Evolutionary conservation across 768 basidiomycete species (phyloP).

Genomic region (Tylopilus felleus): DNA sequence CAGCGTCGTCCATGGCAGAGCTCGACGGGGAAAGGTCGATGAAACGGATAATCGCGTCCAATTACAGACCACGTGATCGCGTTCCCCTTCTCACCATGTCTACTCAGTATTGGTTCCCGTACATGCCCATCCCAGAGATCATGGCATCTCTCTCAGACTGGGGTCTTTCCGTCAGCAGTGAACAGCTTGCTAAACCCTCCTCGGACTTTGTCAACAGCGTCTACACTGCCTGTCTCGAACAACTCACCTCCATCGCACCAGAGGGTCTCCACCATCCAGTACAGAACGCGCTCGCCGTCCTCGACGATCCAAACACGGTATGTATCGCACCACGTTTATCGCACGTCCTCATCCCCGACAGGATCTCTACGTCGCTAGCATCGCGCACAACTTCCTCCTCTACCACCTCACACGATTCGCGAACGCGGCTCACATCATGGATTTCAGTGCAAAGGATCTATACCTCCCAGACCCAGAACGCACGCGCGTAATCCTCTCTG

Average conservation of each 20-base stretch:
- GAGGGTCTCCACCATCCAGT: conserved; percentile 58
- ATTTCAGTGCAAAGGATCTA: conserved; percentile 76
- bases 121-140: conserved; percentile 63
- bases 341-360: conserved; percentile 23
- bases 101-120: conserved; percentile 56
- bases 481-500: conserved; percentile 73
- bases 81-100: conserved; percentile 15
- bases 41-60: conserved; percentile 16
- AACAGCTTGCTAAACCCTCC: conserved; percentile 65
- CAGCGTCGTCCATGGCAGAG: conserved; percentile 14
- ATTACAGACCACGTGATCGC: conserved; percentile 28
- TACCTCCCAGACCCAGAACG: conserved; percentile 70
- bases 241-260: conserved; percentile 61
- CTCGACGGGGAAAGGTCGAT: background rate
- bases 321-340: conserved; percentile 2
- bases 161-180: conserved; percentile 62
- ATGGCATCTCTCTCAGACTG: conserved; percentile 62
- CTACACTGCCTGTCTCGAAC: conserved; percentile 68
- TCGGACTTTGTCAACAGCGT: conserved; percentile 68
- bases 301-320: conserved; percentile 56
- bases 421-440: conserved; percentile 65
- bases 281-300: conserved; percentile 48
- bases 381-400: conserved; percentile 61
- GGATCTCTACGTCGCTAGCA: conserved; percentile 63
- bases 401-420: conserved; percentile 77